These are phyloP conservation scores for Blastobotrys petasosporus DNA, from an alignment of 1,139 yeast genomes.

Conservation along the genomic window DNA sequence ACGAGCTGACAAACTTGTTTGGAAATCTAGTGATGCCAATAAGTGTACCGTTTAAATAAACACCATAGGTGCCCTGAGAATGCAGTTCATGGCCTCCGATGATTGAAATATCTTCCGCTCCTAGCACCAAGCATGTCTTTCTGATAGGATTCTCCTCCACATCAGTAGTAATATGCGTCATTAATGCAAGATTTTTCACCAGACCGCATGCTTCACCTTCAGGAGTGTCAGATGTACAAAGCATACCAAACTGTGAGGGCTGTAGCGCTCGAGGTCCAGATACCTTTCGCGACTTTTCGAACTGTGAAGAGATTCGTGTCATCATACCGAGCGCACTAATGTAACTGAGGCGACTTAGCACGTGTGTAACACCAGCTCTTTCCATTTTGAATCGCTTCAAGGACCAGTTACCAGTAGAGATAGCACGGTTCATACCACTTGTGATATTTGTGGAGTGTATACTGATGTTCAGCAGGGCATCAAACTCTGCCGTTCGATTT, in stretches of 20 bases:
- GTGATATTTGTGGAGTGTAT: constrained; percentile 91
- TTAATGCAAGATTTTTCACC: constrained; percentile 89
- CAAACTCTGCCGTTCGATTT: constrained; percentile 90
- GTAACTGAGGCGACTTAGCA: constrained; percentile 80
- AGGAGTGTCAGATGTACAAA: constrained; percentile 98
- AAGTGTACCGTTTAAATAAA: constrained; percentile 88
- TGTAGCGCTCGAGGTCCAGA: constrained; percentile 99
- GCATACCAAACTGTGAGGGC: constrained; percentile 98
- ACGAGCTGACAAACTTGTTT: constrained; percentile 65
- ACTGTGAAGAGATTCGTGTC: constrained; percentile 98
- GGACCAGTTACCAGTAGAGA: constrained; percentile 98
- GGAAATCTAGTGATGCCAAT: constrained; percentile 89
- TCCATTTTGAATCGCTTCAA: constrained; percentile 99
- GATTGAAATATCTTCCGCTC: constrained; percentile 80
- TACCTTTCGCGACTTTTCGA: constrained; percentile 94
- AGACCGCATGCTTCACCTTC: constrained; percentile 99
- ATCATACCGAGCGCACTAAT: constrained; percentile 98
- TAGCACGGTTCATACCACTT: constrained; percentile 90
- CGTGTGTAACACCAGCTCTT: constrained; percentile 98
- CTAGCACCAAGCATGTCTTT: constrained; percentile 69
- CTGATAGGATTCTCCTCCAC: constrained; percentile 90
- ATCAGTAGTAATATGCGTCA: constrained; percentile 98
- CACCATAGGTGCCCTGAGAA: constrained; percentile 69
- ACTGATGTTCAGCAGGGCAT: constrained; percentile 81
- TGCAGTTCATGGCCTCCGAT: constrained; percentile 83